These are phyloP conservation scores for Gentiana macrophylla DNA, from an alignment of 257 asterid species.

Conservation along the genomic window DNA sequence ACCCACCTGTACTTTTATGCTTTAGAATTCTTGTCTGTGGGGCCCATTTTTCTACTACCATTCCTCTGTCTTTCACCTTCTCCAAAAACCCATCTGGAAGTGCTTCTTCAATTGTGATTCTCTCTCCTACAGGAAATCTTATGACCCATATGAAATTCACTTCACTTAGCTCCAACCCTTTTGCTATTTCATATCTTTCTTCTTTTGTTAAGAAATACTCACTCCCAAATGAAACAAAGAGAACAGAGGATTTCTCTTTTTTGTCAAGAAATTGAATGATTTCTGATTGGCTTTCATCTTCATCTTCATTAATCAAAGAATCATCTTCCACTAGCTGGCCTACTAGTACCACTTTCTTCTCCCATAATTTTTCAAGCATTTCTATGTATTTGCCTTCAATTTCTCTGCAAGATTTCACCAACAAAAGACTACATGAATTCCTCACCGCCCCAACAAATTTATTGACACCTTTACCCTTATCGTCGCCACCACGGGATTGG, in stretches of 20 bases:
- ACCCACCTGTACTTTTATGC: conserved; percentile 15
- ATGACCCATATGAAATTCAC: conserved; percentile 22
- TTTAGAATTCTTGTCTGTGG: conserved; percentile 17
- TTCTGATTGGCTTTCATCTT: conserved; percentile 9
- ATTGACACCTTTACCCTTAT: conserved; percentile 1
- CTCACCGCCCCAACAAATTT: conserved; percentile 3
- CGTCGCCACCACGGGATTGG: background rate
- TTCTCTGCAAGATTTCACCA: conserved; percentile 11
- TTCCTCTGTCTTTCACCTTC: conserved; percentile 12
- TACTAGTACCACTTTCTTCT: conserved; percentile 12
- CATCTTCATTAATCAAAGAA: background rate
- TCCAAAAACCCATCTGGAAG: conserved; percentile 20
- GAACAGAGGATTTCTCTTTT: conserved; percentile 10
- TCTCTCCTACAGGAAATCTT: conserved; percentile 17
- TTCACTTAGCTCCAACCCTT: conserved; percentile 16
- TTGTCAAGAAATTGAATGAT: conserved; percentile 12
- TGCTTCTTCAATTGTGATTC: conserved; percentile 3
- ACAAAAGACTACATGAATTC: conserved; percentile 7
- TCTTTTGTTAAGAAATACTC: conserved; percentile 14
- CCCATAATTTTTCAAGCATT: background rate
- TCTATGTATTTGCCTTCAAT: conserved; percentile 13
- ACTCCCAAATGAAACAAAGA: conserved; percentile 19
- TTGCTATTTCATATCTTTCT: conserved; percentile 12
- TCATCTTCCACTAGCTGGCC: conserved; percentile 16
- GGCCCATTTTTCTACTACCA: conserved; percentile 18